Evolutionary conservation across 106 monocot genomes (phyloP).

Genomic region (Dioscorea zingiberensis): DNA sequence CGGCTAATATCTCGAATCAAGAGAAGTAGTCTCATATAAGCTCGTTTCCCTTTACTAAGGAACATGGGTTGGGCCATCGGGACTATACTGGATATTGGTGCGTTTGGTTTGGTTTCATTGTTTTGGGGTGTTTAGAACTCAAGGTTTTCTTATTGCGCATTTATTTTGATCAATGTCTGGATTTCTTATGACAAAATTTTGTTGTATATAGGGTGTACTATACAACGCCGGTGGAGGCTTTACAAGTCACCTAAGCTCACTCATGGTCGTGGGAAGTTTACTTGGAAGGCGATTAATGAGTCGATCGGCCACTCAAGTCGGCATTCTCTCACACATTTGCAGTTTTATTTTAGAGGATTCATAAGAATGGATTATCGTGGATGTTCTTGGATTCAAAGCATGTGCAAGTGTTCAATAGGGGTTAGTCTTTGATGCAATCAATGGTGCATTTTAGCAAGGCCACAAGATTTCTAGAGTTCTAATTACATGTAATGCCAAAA

Average conservation of each 20-base stretch:
- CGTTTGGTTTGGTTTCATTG: neutral
- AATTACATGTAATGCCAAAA: too few species aligned
- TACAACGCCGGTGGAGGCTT: constrained; percentile 76
- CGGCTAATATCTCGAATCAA: too few species aligned
- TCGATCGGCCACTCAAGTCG: constrained; percentile 77
- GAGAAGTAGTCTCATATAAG: too few species aligned
- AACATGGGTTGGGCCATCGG: constrained; percentile 82
- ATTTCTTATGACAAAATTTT: neutral
- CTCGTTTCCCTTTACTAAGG: too few species aligned
- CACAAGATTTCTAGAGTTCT: too few species aligned
- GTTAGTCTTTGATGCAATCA: too few species aligned
- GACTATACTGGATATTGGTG: constrained; percentile 94
- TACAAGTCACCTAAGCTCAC: constrained; percentile 97
- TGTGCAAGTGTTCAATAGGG: too few species aligned
- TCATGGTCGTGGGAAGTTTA: constrained; percentile 90
- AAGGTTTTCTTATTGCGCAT: neutral
- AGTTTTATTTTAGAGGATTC: too few species aligned
- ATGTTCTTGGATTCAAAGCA: too few species aligned
- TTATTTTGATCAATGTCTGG: neutral
- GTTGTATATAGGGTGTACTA: constrained; percentile 79
- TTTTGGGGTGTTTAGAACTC: neutral
- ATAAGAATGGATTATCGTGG: too few species aligned
- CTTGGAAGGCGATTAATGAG: constrained; percentile 50
- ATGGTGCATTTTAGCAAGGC: too few species aligned
- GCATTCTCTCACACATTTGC: constrained; percentile 14